Evolutionary conservation across 2,329 filamentous ascomycete species (phyloP), one percentile per base, ranked within the genome.

Genomic region (Microdochium trichocladiopsis): DNA sequence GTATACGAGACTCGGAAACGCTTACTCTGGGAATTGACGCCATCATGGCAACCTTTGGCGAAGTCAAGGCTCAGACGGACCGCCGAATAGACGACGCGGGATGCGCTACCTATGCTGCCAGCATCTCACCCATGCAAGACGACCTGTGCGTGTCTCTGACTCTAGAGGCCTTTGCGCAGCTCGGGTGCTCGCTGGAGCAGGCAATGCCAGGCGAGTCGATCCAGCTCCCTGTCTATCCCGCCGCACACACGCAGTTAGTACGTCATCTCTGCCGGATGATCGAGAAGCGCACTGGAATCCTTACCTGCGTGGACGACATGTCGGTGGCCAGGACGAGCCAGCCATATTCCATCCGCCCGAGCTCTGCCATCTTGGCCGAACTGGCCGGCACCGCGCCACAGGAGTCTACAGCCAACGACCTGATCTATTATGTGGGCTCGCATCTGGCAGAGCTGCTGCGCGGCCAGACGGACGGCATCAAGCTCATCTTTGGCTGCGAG

Each of bases 401-500:
- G 6, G 60, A 63, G 47, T 55, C 51, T 8, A 54, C 53, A 1
- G 61, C 64, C 2, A 65, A 64, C 50, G 45, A 59, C 11, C 54
- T 67, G 10, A 60, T 58, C 11, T 58, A 55, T 48, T 58, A 61
- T 49, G 58, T 56, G 1, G 66, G 66, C 10, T 54, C 56, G 1
- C 58, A 60, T 6, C 56, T 69, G 3, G 62, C 64, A 1, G 56
- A 63, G 2, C 61, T 66, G 1, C 50, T 70, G 10, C 53, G 18
- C 2, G 71, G 69, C 11, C 57, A 66, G 22, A 61, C 62, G 11
- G 69, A 74, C 51, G 67, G 68, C 1, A 59, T 73, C 18, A 59
- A 66, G 48, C 54, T 73, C 2, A 62, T 75, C 8, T 74, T 74
- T 48, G 69, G 69, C 10, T 64, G 56, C 3, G 55, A 58, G 1